Evolutionary conservation across 345 rosid species (phyloP), one percentile per base, ranked within the genome.

Genomic region (Carallia pectinifolia): DNA sequence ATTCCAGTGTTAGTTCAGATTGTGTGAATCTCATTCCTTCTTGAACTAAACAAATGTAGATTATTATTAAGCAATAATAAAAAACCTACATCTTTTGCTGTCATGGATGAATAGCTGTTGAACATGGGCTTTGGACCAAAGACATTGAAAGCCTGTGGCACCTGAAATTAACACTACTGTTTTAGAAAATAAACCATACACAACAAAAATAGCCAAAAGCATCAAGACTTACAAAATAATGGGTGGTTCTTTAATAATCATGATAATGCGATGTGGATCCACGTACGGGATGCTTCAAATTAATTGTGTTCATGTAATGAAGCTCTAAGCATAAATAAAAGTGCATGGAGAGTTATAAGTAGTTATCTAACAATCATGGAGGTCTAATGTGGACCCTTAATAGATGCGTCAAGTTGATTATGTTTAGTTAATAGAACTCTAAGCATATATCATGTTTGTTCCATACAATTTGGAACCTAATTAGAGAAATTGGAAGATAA

Each of bases 111-210:
- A 65, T 65, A 84, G 75, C 82, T 73, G 8, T 71, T 70, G 84
- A 80, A 59, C 59, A 78, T 40, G 6, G 88, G 79, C 61, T 71
- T 85, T 15, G 78, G 77, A 65, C 88, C 92, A 69, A 87, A 90
- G n/a, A 92, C 84, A 61, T 89, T 80, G 83, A 95, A 95, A 36
- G 97, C 97, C 62, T 71, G 79, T 9, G 95, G 99, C 40, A 74
- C 74, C 96, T 94, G 85, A 16, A 23, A 52, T n/a, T 19, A 64
- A 30, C 10, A 34, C 58, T 33, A 40, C 2, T 36, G 1, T 17
- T 48, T n/a, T 30, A 44, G 50, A 44, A 2, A 53, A 19, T 18
- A 36, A 38, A 13, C 7, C 17, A 63, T 7, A 19, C 15, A 27
- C 60, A 13, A 27, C 34, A 56, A 55, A 27, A 19, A 27, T 19